Percentiles rank a stretch among this genome's conserved stretches.
These are phyloP conservation scores for Tilletia walkeri DNA, from an alignment of 1,284 basidiomycete species.

Conservation along the genomic window DNA sequence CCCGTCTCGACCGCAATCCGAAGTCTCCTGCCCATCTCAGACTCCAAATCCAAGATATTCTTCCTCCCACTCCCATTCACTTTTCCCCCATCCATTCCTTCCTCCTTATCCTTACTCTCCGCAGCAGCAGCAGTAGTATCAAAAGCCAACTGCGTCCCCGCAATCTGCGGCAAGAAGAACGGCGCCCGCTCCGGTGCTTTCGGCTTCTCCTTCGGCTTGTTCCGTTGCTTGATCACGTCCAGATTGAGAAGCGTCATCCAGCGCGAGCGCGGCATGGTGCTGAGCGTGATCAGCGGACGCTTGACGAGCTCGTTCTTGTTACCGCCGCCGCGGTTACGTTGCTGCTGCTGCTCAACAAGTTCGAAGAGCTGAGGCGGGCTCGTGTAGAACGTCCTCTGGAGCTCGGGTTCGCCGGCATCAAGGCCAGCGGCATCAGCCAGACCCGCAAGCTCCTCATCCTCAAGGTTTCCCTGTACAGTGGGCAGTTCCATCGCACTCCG, in stretches of 20 bases:
- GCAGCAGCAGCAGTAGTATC: background rate
- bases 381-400: conserved; percentile 40
- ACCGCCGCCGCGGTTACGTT: background rate
- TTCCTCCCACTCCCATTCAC: background rate
- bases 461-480: conserved; percentile 74
- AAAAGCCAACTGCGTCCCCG: conserved; percentile 57
- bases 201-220: conserved; percentile 92
- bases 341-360: background rate
- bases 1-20: conserved; percentile 26
- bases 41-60: conserved; percentile 1
- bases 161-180: conserved; percentile 86
- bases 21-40: conserved; percentile 28
- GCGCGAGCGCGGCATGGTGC: conserved; percentile 81
- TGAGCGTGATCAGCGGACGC: conserved; percentile 69
- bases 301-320: background rate
- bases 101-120: conserved; percentile 31
- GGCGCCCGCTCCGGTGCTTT: conserved; percentile 93
- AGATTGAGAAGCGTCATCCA: conserved; percentile 97
- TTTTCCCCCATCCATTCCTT: background rate
- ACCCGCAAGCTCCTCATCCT: conserved; percentile 66
- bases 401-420: conserved; percentile 36
- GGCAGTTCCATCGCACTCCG: conserved; percentile 67
- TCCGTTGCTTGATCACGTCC: conserved; percentile 84
- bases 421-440: conserved; percentile 17
- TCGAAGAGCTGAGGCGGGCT: conserved; percentile 61